Evolutionary conservation across 768 basidiomycete species (phyloP).

Genomic region (Udeniomyces megalosporus): DNA sequence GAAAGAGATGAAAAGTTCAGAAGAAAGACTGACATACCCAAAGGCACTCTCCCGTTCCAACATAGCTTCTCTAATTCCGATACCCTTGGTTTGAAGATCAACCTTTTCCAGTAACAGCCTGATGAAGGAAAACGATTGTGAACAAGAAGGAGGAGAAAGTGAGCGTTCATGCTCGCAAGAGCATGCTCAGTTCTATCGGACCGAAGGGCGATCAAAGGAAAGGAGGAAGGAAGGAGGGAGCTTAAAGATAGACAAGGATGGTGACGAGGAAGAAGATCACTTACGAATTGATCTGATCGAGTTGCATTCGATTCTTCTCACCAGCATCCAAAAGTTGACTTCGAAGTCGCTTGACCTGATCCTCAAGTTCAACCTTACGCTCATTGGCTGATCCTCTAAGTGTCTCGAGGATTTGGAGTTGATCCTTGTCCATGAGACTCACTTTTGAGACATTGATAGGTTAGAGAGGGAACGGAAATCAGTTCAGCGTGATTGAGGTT

Average conservation of each 20-base stretch:
- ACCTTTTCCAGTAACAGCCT: slow-evolving; percentile 40
- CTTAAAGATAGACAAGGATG: no score
- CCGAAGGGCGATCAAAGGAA: neutral
- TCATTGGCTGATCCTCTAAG: slow-evolving; percentile 76
- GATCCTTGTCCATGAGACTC: slow-evolving; percentile 79
- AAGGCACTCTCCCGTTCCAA: slow-evolving; percentile 72
- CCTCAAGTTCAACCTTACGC: slow-evolving; percentile 62
- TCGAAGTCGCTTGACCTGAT: slow-evolving; percentile 47
- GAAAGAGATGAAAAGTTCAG: neutral
- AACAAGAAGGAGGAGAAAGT: no score
- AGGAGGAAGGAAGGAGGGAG: neutral
- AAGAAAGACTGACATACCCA: slow-evolving; percentile 20
- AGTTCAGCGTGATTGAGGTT: neutral
- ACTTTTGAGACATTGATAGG: slow-evolving; percentile 36
- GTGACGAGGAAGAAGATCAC: neutral
- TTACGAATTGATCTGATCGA: slow-evolving; percentile 38
- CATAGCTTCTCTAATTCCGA: slow-evolving; percentile 71
- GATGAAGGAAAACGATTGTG: neutral
- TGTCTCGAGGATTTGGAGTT: slow-evolving; percentile 63
- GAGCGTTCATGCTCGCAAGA: neutral
- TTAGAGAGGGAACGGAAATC: neutral
- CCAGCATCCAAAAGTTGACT: slow-evolving; percentile 51
- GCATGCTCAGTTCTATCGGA: neutral
- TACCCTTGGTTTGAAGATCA: slow-evolving; percentile 73
- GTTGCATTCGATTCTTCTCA: slow-evolving; percentile 78